Conservation (phyloP, 2,329 filamentous ascomycete genomes). For the Colletotrichum sidae region DNA sequence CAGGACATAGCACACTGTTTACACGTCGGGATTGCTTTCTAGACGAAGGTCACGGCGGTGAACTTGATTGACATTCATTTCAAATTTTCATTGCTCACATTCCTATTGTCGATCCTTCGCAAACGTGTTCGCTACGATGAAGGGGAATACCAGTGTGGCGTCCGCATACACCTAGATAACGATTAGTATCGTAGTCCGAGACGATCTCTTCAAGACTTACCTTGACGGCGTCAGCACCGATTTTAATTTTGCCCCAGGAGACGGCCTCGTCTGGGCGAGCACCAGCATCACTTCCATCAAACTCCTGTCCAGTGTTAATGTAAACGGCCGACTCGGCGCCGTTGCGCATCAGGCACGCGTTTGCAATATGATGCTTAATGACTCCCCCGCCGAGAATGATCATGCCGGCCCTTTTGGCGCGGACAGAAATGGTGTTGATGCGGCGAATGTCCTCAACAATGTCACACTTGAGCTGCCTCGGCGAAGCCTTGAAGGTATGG, state of each 20-base stretch:
- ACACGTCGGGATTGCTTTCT: too few species aligned
- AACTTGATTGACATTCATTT: too few species aligned
- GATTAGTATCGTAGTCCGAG: constrained; percentile 34
- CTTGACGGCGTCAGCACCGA: constrained; percentile 89
- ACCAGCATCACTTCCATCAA: constrained; percentile 96
- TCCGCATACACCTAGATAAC: constrained; percentile 69
- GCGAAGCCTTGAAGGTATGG: constrained; percentile 92
- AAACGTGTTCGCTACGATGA: constrained; percentile 76
- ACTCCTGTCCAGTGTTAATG: constrained; percentile 97
- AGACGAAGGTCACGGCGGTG: too few species aligned
- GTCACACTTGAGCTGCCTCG: constrained; percentile 84
- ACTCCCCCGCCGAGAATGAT: constrained; percentile 94
- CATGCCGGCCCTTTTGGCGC: constrained; percentile 91
- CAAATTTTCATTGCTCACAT: too few species aligned
- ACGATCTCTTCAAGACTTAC: constrained; percentile 56
- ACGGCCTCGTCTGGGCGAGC: constrained; percentile 96
- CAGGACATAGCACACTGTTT: too few species aligned
- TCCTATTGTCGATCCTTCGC: constrained; percentile 59
- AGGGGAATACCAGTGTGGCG: constrained; percentile 73
- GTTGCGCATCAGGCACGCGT: constrained; percentile 97
- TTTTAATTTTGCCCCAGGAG: constrained; percentile 98
- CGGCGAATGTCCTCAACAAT: constrained; percentile 93
- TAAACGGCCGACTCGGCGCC: constrained; percentile 97
- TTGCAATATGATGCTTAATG: constrained; percentile 99
- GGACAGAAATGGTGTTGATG: constrained; percentile 91